These are phyloP conservation scores for Chaetomium strumarium DNA, from an alignment of 2,329 filamentous ascomycete species.

Conservation along the genomic window DNA sequence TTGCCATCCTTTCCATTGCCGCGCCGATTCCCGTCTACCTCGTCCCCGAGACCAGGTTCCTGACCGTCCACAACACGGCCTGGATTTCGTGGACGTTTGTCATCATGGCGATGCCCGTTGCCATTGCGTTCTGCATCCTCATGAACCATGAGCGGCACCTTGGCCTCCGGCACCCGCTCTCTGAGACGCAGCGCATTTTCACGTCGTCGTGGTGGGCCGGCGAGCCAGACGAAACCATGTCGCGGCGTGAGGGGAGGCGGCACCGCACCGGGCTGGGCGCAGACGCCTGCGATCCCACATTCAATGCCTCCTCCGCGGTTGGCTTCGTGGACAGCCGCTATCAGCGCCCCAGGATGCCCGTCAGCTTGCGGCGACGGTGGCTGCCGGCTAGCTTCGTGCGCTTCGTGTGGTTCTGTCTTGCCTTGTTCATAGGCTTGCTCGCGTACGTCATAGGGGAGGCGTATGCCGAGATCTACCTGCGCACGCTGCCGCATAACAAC, in stretches of 20 bases:
- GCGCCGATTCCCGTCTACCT: constrained; percentile 57
- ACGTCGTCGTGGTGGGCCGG: constrained; percentile 61
- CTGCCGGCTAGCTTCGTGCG: constrained; percentile 61
- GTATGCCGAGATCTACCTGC: constrained; percentile 63
- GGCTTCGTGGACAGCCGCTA: constrained; percentile 16
- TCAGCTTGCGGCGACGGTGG: constrained; percentile 48
- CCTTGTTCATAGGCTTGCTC: constrained; percentile 55
- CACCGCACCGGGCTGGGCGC: constrained; percentile 34
- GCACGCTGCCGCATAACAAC: constrained; percentile 60
- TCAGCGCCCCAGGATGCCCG: constrained; percentile 28
- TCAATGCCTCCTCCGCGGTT: constrained; percentile 22
- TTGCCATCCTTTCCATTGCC: constrained; percentile 54
- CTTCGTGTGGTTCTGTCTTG: constrained; percentile 64
- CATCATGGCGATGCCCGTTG: constrained; percentile 64
- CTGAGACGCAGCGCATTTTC: constrained; percentile 62
- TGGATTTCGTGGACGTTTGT: constrained; percentile 67
- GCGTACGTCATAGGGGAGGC: constrained; percentile 64
- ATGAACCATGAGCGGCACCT: constrained; percentile 59
- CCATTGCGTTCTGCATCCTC: constrained; percentile 58
- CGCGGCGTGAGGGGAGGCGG: constrained; percentile 36
- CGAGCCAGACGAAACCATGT: constrained; percentile 43
- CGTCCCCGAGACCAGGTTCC: constrained; percentile 44
- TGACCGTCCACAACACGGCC: constrained; percentile 57
- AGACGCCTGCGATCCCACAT: constrained; percentile 36
- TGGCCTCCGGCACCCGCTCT: constrained; percentile 53